Evolutionary conservation across 768 basidiomycete species (phyloP).

Genomic region (Phallus indusiatus): DNA sequence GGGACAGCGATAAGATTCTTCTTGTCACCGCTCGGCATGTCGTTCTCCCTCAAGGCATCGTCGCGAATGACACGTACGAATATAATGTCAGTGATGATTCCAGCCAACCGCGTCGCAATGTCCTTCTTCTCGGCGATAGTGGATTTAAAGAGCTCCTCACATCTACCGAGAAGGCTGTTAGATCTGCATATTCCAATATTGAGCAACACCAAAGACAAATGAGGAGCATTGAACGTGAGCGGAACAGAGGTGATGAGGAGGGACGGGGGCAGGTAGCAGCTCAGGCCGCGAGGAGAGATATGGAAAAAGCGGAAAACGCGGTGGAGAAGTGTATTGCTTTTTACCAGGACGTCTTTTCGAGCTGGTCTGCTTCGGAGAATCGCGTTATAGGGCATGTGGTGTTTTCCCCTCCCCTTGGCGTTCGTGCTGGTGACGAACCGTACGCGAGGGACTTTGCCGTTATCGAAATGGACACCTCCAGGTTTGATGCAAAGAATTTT

Average conservation of each 20-base stretch:
- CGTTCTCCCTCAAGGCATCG: conserved; percentile 13
- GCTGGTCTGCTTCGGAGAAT: conserved; percentile 17
- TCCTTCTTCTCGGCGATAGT: conserved; percentile 1
- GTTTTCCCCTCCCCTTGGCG: background rate
- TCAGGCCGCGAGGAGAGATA: too few species aligned
- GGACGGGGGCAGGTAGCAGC: too few species aligned
- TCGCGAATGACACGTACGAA: conserved; percentile 7
- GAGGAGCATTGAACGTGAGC: conserved; percentile 8
- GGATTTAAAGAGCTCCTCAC: conserved; percentile 15
- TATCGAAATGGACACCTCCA: conserved; percentile 14
- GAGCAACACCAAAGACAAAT: conserved; percentile 15
- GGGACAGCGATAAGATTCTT: conserved; percentile 16
- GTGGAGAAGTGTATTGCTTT: conserved; percentile 12
- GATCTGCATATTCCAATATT: background rate
- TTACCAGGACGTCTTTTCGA: conserved; percentile 12
- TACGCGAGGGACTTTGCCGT: background rate
- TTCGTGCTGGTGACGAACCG: background rate
- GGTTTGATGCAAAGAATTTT: conserved; percentile 8
- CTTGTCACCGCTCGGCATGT: conserved; percentile 21
- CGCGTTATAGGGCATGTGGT: conserved; percentile 14
- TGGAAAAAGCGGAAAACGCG: conserved; percentile 5
- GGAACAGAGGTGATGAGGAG: background rate
- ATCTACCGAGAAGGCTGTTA: conserved; percentile 11
- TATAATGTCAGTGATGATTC: conserved; percentile 11
- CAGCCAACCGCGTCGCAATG: conserved; percentile 12